phyloP scores from a whole-genome alignment of 2,329 filamentous ascomycete genomes.

The Onygenales sp. region DNA sequence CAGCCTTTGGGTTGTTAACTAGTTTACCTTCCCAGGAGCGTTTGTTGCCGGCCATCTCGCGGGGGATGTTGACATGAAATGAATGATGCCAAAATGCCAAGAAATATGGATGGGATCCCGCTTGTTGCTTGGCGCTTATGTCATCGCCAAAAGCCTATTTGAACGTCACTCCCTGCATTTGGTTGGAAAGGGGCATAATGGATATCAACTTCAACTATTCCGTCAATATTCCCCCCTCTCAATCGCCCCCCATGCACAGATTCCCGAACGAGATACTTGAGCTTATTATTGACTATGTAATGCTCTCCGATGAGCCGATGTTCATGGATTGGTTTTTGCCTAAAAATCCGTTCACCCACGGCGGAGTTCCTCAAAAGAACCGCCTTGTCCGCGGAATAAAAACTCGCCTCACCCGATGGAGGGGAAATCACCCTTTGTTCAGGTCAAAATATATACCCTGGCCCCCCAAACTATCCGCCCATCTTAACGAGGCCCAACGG shows the following conservation, averaged over 20 bases:
- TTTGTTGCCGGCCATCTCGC: constrained; percentile 26
- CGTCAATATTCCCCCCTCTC: too few relatives aligned
- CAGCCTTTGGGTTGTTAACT: constrained; percentile 10
- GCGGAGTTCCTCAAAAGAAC: too few relatives aligned
- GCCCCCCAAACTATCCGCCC: neutral
- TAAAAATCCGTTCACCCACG: neutral
- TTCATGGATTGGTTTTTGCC: neutral
- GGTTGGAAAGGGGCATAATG: neutral
- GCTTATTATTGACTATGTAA: neutral
- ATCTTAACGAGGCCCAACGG: neutral
- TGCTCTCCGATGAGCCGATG: neutral
- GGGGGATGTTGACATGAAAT: neutral
- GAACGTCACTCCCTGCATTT: neutral
- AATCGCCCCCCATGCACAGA: neutral
- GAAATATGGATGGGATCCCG: neutral
- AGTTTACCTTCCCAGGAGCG: constrained; percentile 29
- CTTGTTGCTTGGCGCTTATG: neutral
- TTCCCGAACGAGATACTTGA: neutral
- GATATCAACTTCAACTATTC: neutral
- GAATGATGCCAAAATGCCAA: neutral
- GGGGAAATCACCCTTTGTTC: too few relatives aligned
- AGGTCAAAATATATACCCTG: neutral
- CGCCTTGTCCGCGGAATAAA: too few relatives aligned
- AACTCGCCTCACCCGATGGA: too few relatives aligned
- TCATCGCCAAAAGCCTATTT: neutral